Evolutionary conservation across 2,329 filamentous ascomycete species (phyloP).

Genomic region (Colletotrichum godetiae): DNA sequence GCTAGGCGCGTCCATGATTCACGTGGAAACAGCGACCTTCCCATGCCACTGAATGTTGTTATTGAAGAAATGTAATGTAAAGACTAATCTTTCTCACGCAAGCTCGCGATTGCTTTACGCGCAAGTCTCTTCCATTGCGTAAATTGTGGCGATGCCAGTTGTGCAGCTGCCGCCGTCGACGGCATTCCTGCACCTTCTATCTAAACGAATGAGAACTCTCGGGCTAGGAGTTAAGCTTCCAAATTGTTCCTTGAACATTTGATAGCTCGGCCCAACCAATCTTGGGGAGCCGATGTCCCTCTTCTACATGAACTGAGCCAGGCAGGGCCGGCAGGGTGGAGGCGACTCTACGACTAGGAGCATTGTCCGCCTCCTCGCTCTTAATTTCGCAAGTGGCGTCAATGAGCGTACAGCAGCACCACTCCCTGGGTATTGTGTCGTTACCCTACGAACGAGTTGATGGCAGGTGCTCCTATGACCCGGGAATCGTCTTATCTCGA

Average conservation of each 20-base stretch:
- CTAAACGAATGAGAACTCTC: background rate
- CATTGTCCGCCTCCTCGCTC: no score
- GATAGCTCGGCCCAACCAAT: background rate
- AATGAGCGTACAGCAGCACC: no score
- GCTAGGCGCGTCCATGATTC: background rate
- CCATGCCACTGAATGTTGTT: background rate
- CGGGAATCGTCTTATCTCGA: no score
- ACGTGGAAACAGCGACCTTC: background rate
- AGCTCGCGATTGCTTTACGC: background rate
- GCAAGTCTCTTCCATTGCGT: background rate
- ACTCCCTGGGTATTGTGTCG: no score
- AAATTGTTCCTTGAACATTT: background rate
- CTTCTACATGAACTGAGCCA: no score
- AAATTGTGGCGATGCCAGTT: background rate
- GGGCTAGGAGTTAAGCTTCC: background rate
- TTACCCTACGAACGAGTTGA: no score
- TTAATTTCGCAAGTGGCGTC: no score
- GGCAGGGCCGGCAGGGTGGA: no score
- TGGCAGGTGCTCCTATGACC: no score
- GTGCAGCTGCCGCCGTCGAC: background rate
- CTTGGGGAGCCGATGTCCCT: no score
- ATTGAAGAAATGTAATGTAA: background rate
- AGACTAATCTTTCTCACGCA: background rate
- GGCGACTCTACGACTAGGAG: no score
- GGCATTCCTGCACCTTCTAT: background rate